Conservation (phyloP, 805 yeast genomes). For the Candida vartiovaarae region DNA sequence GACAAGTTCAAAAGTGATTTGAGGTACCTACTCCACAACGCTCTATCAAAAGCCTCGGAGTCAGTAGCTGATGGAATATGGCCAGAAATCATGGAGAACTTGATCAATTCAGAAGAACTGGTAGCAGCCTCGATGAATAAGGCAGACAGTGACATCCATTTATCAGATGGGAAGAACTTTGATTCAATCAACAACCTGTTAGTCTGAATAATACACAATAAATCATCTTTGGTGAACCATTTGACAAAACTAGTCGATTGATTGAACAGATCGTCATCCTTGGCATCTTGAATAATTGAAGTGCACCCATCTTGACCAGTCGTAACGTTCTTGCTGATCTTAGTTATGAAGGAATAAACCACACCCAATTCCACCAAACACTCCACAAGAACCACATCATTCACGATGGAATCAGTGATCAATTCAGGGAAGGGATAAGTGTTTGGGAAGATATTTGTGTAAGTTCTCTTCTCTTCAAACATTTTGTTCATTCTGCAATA, state of each 20-base stretch:
- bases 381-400: constrained; percentile 65
- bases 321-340: constrained; percentile 36
- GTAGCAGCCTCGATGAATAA: constrained; percentile 49
- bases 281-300: constrained; percentile 31
- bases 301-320: constrained; percentile 12
- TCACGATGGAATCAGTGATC: constrained; percentile 69
- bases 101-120: constrained; percentile 44
- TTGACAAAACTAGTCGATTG: constrained; percentile 34
- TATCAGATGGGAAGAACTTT: constrained; percentile 55
- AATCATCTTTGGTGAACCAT: constrained; percentile 35
- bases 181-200: constrained; percentile 46
- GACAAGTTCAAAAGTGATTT: constrained; percentile 51
- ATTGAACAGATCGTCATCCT: constrained; percentile 34
- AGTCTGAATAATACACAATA: constrained; percentile 37
- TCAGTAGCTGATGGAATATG: constrained; percentile 44
- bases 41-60: constrained; percentile 48
- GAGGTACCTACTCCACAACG: constrained; percentile 64
- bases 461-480: constrained; percentile 54
- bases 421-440: constrained; percentile 54
- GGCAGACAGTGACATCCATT: constrained; percentile 68
- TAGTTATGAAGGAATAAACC: constrained; percentile 49
- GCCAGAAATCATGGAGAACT: constrained; percentile 40
- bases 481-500: constrained; percentile 32
- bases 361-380: constrained; percentile 62
- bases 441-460: constrained; percentile 63